Evolutionary conservation across 1,284 basidiomycete genomes (phyloP), one percentile per base, ranked within the genome.

Genomic region (Ceratobasidium sp.): DNA sequence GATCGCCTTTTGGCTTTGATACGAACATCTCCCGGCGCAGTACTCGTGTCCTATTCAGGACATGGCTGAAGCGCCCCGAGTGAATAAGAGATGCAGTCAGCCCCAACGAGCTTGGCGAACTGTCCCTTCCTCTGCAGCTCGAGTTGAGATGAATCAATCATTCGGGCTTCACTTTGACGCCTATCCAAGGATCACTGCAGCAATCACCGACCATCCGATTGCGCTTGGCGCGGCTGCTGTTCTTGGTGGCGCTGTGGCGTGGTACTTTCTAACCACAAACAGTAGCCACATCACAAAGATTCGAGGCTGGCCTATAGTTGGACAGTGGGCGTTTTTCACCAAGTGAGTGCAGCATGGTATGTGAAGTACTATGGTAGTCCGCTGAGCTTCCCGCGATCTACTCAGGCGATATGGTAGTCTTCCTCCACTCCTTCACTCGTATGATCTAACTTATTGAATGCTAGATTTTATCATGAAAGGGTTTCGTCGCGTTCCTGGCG

Each of bases 271-370:
- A 34, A 55, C 34, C 1, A 16, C 34, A 9, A 50, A 67, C 21
- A 53, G 23, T 8, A 55, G 36, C 23, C 16, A 14, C 26, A 28
- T 67, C 36, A 53, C 41, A 21, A 50, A 43, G 21, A 2, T 53
- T 43, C 52, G 50, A 1, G 64, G 50, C 10, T 67, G 64, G 64
- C 50, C 64, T 28, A 8, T 67, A 8, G 39, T 67, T 4, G 64
- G 64, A 1, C 64, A 67, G 26, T 67, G 48, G 64, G 18, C 30
- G 10, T 67, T 67, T 21, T 67, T 67, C 23, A 67, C 64, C n/a
- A 67, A 30, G 64, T 67, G n/a, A 55, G 50, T 26, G n/a, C n/a
- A n/a, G n/a, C n/a, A n/a, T n/a, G n/a, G n/a, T n/a, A n/a, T n/a
- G n/a, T n/a, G n/a, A n/a, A n/a, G n/a, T n/a, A n/a, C n/a, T n/a